Base-by-base conservation (phyloP, 305 asterid genomes). In the Plantago coronopus region DNA sequence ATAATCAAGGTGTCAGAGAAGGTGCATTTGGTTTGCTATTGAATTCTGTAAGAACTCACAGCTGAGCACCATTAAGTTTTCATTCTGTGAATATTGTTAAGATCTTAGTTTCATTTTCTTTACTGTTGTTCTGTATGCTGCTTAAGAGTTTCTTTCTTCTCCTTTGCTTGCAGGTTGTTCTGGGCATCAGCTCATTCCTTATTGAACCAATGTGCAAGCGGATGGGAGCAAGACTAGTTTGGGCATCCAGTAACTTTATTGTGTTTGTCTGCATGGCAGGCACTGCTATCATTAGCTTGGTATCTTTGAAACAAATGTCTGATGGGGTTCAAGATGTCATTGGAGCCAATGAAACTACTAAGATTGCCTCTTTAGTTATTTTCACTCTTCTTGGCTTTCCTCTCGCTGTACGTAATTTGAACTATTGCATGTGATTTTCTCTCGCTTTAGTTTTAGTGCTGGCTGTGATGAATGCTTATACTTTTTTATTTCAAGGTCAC, bases 11-110 rank as follows among this genome's bases (percentile, higher is more conserved):
- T 72, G 97, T 93, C 73, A 79, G 99, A 87, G 99, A 89, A 87
- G 99, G 99, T 87, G 93, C 99, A 83, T 93, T 93, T 83, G 99
- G 99, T 81, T 82, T 93, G 96, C 94, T 93, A 81, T 85, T 93
- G 97, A 93, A 93, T 87, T 93, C 99, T 57, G 99, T 93, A 89
- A 93, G 97, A 84, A 83, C 88, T 77, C 89, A 63, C 78, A 80
- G 74, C 78, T 76, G 69, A 77, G 70, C 74, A 69, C 70, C 72
- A 68, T 23, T 74, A 20, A 53, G 40, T 67, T 21, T 56, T 49
- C 61, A 49, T 68, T 67, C 46, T 54, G 45, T 58, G 42, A 66
- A 67, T 65, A 37, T 64, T 5, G 42, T 27, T 61, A 19, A 48
- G 48, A 38, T 48, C 42, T 46, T 37, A 22, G 62, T 44, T 27